Conservation (phyloP, 306 rosid genomes). For the Sicyos edulis region DNA sequence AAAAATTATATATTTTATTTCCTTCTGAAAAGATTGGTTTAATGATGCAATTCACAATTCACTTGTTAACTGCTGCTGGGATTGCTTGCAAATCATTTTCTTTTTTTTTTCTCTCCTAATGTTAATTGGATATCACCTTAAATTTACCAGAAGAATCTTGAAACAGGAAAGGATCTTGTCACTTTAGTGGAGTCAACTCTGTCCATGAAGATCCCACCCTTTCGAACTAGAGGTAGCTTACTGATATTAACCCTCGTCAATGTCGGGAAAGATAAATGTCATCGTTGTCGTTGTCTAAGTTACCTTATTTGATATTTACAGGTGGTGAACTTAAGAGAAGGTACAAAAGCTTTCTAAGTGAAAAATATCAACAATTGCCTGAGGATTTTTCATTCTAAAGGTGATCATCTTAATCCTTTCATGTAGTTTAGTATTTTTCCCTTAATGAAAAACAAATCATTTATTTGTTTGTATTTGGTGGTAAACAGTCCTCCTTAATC, state of each 20-base stretch:
- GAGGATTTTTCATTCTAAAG: constrained; percentile 37
- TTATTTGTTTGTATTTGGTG: too few species aligned
- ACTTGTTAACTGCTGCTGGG: background rate
- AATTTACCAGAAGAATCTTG: constrained; percentile 1
- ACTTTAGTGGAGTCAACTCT: constrained; percentile 36
- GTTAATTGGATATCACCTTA: background rate
- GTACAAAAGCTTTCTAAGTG: constrained; percentile 34
- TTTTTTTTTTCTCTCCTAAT: background rate
- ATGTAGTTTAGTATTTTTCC: background rate
- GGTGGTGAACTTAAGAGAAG: constrained; percentile 31
- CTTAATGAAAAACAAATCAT: too few species aligned
- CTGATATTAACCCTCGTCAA: background rate
- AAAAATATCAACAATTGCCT: constrained; percentile 30
- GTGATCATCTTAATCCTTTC: background rate
- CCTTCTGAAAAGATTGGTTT: background rate
- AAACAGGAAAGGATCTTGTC: constrained; percentile 30
- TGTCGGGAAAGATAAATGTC: background rate
- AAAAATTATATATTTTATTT: background rate
- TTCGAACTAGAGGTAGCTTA: constrained; percentile 31
- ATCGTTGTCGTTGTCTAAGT: background rate
- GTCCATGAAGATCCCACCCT: constrained; percentile 30
- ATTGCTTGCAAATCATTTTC: too few species aligned
- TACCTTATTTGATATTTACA: constrained; percentile 2
- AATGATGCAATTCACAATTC: background rate
- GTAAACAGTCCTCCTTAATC: too few species aligned